A percentile compares a stretch with the other conserved stretches of the same genome.
These are phyloP conservation scores for Blastobotrys indianensis DNA, from an alignment of 1,139 yeast species.

Conservation along the genomic window DNA sequence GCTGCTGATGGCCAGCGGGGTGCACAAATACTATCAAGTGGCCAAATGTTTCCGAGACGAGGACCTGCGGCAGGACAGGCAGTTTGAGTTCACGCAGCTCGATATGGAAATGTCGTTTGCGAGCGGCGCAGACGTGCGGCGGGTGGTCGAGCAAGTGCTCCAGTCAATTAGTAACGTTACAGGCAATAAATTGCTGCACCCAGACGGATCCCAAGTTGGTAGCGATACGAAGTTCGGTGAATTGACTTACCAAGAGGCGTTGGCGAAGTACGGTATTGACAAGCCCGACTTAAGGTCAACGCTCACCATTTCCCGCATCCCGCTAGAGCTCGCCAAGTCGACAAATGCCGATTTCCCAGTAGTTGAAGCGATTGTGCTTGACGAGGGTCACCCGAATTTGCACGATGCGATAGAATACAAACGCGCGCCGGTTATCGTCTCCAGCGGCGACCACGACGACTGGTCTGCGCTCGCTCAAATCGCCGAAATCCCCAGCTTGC, in stretches of 20 bases:
- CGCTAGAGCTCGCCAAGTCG: constrained; percentile 37
- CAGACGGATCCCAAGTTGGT: neutral
- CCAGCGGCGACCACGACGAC: constrained; percentile 8
- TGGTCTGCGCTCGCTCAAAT: constrained; percentile 37
- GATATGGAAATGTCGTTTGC: constrained; percentile 93
- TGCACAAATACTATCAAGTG: constrained; percentile 76
- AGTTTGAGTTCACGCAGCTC: constrained; percentile 94
- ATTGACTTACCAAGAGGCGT: constrained; percentile 61
- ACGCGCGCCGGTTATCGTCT: constrained; percentile 51
- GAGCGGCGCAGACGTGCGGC: constrained; percentile 57
- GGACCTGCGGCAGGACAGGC: constrained; percentile 89
- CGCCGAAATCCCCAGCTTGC: constrained; percentile 19
- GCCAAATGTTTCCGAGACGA: constrained; percentile 96
- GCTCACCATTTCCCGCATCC: constrained; percentile 46
- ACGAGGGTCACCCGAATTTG: constrained; percentile 34
- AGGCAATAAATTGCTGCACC: neutral
- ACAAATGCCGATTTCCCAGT: constrained; percentile 48
- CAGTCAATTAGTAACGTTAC: constrained; percentile 46
- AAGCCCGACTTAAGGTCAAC: constrained; percentile 77
- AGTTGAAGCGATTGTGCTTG: constrained; percentile 63
- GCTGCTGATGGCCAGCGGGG: constrained; percentile 88
- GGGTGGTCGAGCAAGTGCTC: constrained; percentile 56
- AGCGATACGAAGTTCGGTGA: neutral
- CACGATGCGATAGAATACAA: constrained; percentile 46
- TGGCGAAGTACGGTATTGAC: constrained; percentile 78